Percentiles rank a stretch among this genome's conserved stretches.
Conservation (phyloP, 163 green algal genomes). For the Prototheca wickerhamii region DNA sequence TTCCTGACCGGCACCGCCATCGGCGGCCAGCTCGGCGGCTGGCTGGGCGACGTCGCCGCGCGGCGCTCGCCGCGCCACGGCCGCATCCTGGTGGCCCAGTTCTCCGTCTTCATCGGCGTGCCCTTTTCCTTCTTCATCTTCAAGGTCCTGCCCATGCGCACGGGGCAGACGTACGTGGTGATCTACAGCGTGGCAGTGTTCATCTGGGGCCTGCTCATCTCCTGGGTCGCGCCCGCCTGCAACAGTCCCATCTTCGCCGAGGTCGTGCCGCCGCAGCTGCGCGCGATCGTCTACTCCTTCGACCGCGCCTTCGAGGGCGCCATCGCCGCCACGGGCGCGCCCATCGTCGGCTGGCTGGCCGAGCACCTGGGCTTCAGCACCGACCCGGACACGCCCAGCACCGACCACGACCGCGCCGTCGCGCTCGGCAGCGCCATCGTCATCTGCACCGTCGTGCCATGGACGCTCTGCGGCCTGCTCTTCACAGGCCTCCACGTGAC, state of each 20-base stretch:
- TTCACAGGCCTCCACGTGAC: constrained; percentile 24
- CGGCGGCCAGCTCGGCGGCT: constrained; percentile 41
- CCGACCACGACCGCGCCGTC: constrained; percentile 3
- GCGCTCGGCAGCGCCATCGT: constrained; percentile 21
- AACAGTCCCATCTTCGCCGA: constrained; percentile 46
- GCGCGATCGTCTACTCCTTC: constrained; percentile 70
- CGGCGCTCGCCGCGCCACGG: constrained; percentile 43
- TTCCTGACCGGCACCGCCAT: constrained; percentile 40
- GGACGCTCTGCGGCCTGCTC: constrained; percentile 19
- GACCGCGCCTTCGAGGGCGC: constrained; percentile 62
- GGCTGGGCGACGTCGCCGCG: constrained; percentile 45
- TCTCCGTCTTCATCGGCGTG: constrained; percentile 44
- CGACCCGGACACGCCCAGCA: neutral
- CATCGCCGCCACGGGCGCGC: constrained; percentile 53
- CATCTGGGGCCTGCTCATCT: constrained; percentile 41
- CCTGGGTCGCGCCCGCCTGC: constrained; percentile 52
- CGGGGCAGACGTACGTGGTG: constrained; percentile 3
- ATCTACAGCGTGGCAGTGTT: constrained; percentile 22
- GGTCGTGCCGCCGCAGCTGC: constrained; percentile 62
- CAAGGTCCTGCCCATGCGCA: constrained; percentile 33
- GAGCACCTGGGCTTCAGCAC: constrained; percentile 30
- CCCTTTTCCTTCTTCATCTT: constrained; percentile 33
- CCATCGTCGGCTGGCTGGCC: constrained; percentile 56
- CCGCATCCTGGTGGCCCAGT: constrained; percentile 44
- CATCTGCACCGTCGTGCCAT: constrained; percentile 24